A percentile compares a stretch with the other conserved stretches of the same genome.
Evolutionary conservation across 129 eudicot species (phyloP).

Genomic region (Flaveria sonorensis): DNA sequence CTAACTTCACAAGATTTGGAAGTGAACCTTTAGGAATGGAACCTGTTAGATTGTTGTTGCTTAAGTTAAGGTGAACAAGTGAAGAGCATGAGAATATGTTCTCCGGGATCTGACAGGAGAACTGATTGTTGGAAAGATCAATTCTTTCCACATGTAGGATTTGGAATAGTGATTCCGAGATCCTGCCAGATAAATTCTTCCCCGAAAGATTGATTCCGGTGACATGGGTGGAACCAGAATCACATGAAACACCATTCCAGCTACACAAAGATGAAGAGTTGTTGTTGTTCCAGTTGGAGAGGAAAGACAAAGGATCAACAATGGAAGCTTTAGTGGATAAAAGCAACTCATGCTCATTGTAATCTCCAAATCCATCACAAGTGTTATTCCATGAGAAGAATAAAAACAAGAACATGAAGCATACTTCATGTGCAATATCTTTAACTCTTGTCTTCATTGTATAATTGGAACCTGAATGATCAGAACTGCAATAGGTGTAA

Average conservation of each 20-base stretch:
- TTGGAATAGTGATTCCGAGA: constrained; percentile 54
- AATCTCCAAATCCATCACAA: constrained; percentile 27
- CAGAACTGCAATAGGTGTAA: constrained; percentile 9
- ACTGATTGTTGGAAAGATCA: constrained; percentile 67
- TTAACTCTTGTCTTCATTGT: constrained; percentile 35
- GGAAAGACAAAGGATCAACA: constrained; percentile 58
- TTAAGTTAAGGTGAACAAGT: constrained; percentile 63
- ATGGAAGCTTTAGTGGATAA: constrained; percentile 60
- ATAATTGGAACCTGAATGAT: constrained; percentile 29
- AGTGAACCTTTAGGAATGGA: constrained; percentile 42
- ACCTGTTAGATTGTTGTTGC: constrained; percentile 77
- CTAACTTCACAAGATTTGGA: constrained; percentile 52
- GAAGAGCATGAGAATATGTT: constrained; percentile 44
- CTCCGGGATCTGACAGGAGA: constrained; percentile 56
- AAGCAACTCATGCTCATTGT: constrained; percentile 48
- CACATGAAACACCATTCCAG: constrained; percentile 77
- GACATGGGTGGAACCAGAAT: constrained; percentile 43
- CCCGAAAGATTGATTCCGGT: constrained; percentile 60
- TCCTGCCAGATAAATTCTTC: constrained; percentile 56
- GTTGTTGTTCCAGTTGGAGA: constrained; percentile 61
- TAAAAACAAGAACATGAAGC: constrained; percentile 46
- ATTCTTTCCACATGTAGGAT: constrained; percentile 50
- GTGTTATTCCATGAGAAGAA: constrained; percentile 29
- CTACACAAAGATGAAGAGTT: constrained; percentile 50
- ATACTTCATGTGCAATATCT: constrained; percentile 9